Evolutionary conservation across 2,329 filamentous ascomycete genomes (phyloP).

Genomic region (Acephala macrosclerotiorum): DNA sequence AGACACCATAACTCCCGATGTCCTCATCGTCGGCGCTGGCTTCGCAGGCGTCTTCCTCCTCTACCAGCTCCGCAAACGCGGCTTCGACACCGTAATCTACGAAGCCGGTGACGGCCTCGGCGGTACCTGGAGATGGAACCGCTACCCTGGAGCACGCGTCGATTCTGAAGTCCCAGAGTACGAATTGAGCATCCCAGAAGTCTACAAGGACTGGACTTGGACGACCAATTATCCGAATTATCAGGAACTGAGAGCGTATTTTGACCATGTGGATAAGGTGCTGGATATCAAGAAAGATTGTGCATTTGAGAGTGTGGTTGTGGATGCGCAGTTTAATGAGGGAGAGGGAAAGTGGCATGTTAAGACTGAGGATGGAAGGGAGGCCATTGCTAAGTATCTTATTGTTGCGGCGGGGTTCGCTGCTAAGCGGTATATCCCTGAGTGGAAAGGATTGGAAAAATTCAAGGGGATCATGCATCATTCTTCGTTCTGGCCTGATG

Average conservation of each 20-base stretch:
- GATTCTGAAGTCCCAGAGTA: constrained; percentile 33
- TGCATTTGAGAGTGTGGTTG: constrained; percentile 27
- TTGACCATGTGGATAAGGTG: constrained; percentile 63
- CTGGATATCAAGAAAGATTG: constrained; percentile 57
- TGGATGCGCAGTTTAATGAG: constrained; percentile 21
- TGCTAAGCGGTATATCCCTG: constrained; percentile 66
- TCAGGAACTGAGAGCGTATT: constrained; percentile 61
- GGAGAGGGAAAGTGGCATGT: constrained; percentile 25
- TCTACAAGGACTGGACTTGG: constrained; percentile 65
- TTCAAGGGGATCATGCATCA: constrained; percentile 64
- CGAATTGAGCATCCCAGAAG: constrained; percentile 53
- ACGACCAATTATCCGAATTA: constrained; percentile 59
- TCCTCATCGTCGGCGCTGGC: constrained; percentile 38
- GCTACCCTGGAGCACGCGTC: constrained; percentile 47
- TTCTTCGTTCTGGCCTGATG: constrained; percentile 61
- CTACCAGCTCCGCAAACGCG: constrained; percentile 55
- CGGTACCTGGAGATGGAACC: constrained; percentile 54
- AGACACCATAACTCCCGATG: constrained; percentile 50
- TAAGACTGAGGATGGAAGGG: constrained; percentile 25
- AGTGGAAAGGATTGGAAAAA: constrained; percentile 55
- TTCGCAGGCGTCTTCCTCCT: constrained; percentile 46
- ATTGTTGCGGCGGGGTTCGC: constrained; percentile 51
- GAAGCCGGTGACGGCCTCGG: constrained; percentile 60
- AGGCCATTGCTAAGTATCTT: constrained; percentile 27
- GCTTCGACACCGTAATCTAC: constrained; percentile 56